Evolutionary conservation across 768 basidiomycete genomes (phyloP).

Genomic region (Brasilioporus rufonigricans): DNA sequence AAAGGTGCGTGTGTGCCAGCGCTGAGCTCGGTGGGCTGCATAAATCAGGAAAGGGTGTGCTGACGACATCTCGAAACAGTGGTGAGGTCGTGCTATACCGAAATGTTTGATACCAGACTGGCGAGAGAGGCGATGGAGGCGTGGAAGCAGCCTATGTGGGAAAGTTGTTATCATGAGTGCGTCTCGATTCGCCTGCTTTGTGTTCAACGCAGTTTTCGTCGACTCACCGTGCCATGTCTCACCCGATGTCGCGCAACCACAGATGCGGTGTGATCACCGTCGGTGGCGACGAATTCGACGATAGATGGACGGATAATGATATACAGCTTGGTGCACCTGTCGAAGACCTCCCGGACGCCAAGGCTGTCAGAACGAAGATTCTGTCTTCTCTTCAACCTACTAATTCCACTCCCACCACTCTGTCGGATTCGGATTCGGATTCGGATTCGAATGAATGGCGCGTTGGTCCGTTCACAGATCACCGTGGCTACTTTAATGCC

Average conservation of each 20-base stretch:
- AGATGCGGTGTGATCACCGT: slow-evolving; percentile 31
- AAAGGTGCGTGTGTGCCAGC: slow-evolving; percentile 26
- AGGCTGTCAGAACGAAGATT: slow-evolving; percentile 18
- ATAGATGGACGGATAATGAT: slow-evolving; percentile 64
- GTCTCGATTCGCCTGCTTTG: slow-evolving; percentile 24
- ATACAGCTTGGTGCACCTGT: slow-evolving; percentile 52
- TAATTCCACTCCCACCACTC: neutral
- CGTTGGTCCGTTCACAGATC: slow-evolving; percentile 17
- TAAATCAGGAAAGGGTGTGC: too few relatives aligned
- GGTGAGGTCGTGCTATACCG: slow-evolving; percentile 71
- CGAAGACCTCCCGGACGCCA: slow-evolving; percentile 21
- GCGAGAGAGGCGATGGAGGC: slow-evolving; percentile 72
- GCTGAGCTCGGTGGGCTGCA: neutral
- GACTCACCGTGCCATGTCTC: neutral
- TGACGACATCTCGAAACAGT: slow-evolving; percentile 41
- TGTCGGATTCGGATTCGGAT: too few relatives aligned
- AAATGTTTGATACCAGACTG: slow-evolving; percentile 64
- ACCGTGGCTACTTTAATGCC: slow-evolving; percentile 64
- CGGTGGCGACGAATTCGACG: slow-evolving; percentile 39
- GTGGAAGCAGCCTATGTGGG: slow-evolving; percentile 75
- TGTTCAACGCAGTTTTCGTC: neutral
- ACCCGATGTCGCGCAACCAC: neutral
- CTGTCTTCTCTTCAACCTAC: slow-evolving; percentile 6
- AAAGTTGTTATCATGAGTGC: slow-evolving; percentile 81
- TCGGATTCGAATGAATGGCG: neutral